A percentile compares a stretch with the other conserved stretches of the same genome.
Conservation (phyloP, 345 rosid genomes). For the Salix viminalis region DNA sequence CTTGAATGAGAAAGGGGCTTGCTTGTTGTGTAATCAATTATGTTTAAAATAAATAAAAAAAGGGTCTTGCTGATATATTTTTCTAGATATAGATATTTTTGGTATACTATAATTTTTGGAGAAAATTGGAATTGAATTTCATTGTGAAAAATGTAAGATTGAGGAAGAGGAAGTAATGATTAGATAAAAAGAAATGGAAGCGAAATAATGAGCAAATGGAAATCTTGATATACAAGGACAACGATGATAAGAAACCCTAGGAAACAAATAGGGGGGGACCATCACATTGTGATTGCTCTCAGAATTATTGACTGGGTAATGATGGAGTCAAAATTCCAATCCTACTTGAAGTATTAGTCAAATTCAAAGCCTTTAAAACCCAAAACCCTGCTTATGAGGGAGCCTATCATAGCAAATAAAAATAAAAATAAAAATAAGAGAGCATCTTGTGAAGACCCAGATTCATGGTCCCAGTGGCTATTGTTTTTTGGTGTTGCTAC, state of each 20-base stretch:
- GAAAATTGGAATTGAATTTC: too few relatives aligned
- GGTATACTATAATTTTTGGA: too few relatives aligned
- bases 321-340: neutral
- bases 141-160: too few relatives aligned
- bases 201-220: neutral
- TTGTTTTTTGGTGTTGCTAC: neutral
- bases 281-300: neutral
- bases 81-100: too few relatives aligned
- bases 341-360: neutral
- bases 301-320: neutral
- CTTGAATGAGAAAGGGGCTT: too few relatives aligned
- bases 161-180: too few relatives aligned
- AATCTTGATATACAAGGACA: neutral
- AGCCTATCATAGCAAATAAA: neutral
- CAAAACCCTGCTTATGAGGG: neutral
- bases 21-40: too few relatives aligned
- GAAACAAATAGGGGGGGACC: neutral
- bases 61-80: too few relatives aligned
- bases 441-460: neutral
- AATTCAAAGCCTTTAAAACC: neutral
- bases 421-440: neutral
- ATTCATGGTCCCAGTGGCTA: neutral
- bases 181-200: too few relatives aligned
- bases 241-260: neutral
- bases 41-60: too few relatives aligned